Base-by-base conservation (phyloP, 2,329 filamentous ascomycete species). In the Colletotrichum gloeosporioides region DNA sequence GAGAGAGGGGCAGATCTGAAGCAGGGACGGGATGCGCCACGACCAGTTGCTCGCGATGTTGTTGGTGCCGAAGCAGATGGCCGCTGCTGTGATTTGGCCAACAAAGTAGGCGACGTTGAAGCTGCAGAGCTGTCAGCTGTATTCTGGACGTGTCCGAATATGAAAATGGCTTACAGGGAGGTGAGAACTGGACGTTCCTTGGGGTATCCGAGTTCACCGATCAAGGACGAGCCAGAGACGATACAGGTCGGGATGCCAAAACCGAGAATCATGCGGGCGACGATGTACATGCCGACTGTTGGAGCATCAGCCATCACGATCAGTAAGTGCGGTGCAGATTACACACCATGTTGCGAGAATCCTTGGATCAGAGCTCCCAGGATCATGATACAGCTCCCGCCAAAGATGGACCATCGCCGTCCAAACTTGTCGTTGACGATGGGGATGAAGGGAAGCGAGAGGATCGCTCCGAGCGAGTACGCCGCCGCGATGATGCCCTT, bases 181-280 rank as follows among this genome's bases (percentile, higher is more conserved):
- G 90, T 92, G 71, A 92, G 77, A 55, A 91, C 86, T 0, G 90
- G 86, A 70, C 91, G 89, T 81, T 92, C 91, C 82, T 91, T 92
- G 8, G 91, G 90, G 80, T 92, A 89, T 4, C 87, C 88, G 13
- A 93, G 84, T 81, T 93, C 91, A 79, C 90, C 91, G 36, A 93
- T 90, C 64, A 92, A 83, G 8, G 90, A 87, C 2, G 91, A 91
- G 7, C 89, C 91, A 8, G 89, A 89, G 71, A 92, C 89, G 79
- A 92, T 92, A 77, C 88, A 90, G 63, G 89, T 90, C 0, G 89
- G 88, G 74, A 92, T 92, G 61, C 91, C 91, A 68, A 92, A 89
- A 61, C 91, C 91, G 32, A 93, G 86, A 29, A 93, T 84, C 79
- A 92, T 88, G 79, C 91, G 90, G 39, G 91, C 88, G 57, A 91